Percentiles rank a stretch among this genome's conserved stretches.
Conservation (phyloP, 78 protist species). For the Speleostelium caveatum region DNA sequence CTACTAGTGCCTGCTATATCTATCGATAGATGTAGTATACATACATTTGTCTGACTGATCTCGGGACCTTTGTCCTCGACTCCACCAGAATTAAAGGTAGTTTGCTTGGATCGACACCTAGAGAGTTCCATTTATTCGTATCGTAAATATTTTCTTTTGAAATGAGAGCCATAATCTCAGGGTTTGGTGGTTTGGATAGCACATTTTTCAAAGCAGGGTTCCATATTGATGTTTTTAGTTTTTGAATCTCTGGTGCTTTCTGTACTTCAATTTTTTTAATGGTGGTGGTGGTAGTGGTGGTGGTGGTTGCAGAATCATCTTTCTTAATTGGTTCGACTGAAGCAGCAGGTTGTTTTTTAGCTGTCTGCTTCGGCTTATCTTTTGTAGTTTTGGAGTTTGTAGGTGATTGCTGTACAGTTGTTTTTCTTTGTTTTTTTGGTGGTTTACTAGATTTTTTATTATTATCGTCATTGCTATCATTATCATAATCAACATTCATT, state of each 20-base stretch:
- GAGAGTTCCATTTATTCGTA: conserved; percentile 16
- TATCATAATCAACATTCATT: neutral
- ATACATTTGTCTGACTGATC: conserved; percentile 32
- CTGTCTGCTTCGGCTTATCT: neutral
- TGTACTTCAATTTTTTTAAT: conserved; percentile 1
- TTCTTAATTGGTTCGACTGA: too few relatives aligned
- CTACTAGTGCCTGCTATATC: neutral
- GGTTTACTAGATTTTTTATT: neutral
- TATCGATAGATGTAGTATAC: neutral
- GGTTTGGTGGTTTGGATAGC: conserved; percentile 21
- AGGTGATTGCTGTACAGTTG: neutral
- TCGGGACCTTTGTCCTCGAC: conserved; percentile 23
- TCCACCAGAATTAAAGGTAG: conserved; percentile 3
- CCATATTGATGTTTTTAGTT: conserved; percentile 18
- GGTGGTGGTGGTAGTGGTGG: too few relatives aligned
- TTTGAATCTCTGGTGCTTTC: neutral
- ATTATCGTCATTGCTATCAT: neutral
- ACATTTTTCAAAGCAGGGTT: conserved; percentile 13
- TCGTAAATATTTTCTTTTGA: conserved; percentile 8
- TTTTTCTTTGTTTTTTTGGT: conserved; percentile 1
- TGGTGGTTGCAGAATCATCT: too few relatives aligned
- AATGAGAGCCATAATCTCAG: conserved; percentile 19
- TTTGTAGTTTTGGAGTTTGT: neutral
- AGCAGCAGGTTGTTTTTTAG: too few relatives aligned
- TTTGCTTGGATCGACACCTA: neutral